Conservation (phyloP, 306 rosid genomes). For the Datisca glomerata region DNA sequence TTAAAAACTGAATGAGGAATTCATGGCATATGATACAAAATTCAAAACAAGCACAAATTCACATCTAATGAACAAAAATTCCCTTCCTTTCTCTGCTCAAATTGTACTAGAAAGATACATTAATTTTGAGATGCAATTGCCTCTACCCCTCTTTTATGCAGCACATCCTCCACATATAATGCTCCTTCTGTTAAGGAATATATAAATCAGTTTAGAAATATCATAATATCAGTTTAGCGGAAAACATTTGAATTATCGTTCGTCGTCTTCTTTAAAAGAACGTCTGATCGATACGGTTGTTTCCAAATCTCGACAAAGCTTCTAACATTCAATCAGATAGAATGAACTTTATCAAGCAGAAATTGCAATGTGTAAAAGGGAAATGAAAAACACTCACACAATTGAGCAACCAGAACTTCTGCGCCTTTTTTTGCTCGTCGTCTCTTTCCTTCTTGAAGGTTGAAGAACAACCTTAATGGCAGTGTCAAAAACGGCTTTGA, state of each 20-base stretch:
- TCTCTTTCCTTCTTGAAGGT: conserved; percentile 90
- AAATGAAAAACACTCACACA: conserved; percentile 48
- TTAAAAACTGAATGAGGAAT: too few relatives aligned
- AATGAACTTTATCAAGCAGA: neutral
- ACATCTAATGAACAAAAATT: too few relatives aligned
- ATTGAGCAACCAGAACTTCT: conserved; percentile 65
- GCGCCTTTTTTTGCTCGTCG: conserved; percentile 55
- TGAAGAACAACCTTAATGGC: conserved; percentile 98
- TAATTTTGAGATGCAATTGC: too few relatives aligned
- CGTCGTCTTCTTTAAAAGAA: too few relatives aligned
- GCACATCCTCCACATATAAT: conserved; percentile 75
- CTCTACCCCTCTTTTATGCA: conserved; percentile 5
- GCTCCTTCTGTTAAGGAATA: conserved; percentile 34
- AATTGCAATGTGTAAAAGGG: too few relatives aligned
- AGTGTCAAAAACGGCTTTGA: conserved; percentile 89
- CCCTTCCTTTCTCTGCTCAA: too few relatives aligned
- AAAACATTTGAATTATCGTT: too few relatives aligned
- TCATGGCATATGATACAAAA: neutral
- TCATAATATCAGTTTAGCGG: too few relatives aligned
- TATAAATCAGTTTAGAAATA: too few relatives aligned
- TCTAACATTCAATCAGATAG: neutral
- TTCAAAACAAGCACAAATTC: neutral
- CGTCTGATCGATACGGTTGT: neutral
- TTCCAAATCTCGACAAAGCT: neutral
- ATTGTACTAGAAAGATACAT: too few relatives aligned